Conservation (phyloP, 2,329 filamentous ascomycete genomes). For the Phaeomoniella chlamydospora region DNA sequence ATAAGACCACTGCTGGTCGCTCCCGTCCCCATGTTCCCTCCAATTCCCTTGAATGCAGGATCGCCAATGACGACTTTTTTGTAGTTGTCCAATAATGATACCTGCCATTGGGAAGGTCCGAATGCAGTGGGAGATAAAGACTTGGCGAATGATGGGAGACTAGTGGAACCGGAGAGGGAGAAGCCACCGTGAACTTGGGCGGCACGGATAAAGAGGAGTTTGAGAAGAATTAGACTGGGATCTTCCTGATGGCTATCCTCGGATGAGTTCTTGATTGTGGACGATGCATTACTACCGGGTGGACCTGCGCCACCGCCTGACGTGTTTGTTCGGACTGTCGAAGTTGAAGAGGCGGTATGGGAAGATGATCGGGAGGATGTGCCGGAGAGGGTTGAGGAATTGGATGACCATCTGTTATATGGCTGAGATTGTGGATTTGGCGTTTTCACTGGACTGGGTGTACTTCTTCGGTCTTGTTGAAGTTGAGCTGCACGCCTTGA, state of each 20-base stretch:
- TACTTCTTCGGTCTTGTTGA: neutral
- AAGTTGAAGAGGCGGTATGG: slow-evolving; percentile 22
- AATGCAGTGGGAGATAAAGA: slow-evolving; percentile 64
- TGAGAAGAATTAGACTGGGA: slow-evolving; percentile 60
- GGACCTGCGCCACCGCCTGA: neutral
- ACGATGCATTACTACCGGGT: neutral
- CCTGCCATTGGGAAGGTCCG: slow-evolving; percentile 56
- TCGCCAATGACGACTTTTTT: slow-evolving; percentile 67
- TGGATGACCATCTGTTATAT: slow-evolving; percentile 54
- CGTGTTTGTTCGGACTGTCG: slow-evolving; percentile 25
- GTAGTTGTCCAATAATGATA: slow-evolving; percentile 60
- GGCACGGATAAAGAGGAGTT: slow-evolving; percentile 67
- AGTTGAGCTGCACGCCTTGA: neutral
- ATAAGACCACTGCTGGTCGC: slow-evolving; percentile 25
- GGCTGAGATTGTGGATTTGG: neutral
- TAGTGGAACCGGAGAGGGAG: slow-evolving; percentile 41
- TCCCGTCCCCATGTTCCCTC: slow-evolving; percentile 18
- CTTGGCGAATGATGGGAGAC: slow-evolving; percentile 63
- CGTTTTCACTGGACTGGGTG: neutral
- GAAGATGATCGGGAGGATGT: slow-evolving; percentile 55
- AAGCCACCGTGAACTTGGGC: slow-evolving; percentile 62
- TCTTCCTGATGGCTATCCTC: slow-evolving; percentile 42
- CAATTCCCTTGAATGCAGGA: slow-evolving; percentile 41
- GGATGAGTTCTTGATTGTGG: slow-evolving; percentile 42
- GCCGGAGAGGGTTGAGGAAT: slow-evolving; percentile 63